Evolutionary conservation across 2,329 filamentous ascomycete species (phyloP).

Genomic region (Pyrenophora seminiperda): DNA sequence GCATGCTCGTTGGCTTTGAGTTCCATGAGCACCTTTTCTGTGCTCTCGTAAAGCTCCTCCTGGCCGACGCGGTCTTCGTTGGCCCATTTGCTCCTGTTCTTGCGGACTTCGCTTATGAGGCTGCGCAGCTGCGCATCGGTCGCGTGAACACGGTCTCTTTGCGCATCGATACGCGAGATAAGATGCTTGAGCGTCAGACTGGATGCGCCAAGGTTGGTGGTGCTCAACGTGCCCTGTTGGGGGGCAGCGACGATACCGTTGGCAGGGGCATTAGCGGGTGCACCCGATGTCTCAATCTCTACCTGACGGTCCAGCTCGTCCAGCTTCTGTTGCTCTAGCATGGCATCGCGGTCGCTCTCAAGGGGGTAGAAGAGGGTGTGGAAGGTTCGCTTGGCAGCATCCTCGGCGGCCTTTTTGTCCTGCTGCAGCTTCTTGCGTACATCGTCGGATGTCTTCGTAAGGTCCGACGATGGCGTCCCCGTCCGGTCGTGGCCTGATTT

Average conservation of each 20-base stretch:
- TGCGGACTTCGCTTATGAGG: conserved; percentile 95
- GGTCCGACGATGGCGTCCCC: conserved; percentile 58
- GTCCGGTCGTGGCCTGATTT: conserved; percentile 64
- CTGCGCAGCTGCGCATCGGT: conserved; percentile 91
- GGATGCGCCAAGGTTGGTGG: conserved; percentile 91
- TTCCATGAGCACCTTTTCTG: conserved; percentile 96
- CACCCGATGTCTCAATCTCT: conserved; percentile 86
- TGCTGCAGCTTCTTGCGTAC: conserved; percentile 92
- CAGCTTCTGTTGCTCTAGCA: conserved; percentile 95
- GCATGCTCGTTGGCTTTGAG: conserved; percentile 98
- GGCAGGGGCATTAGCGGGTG: conserved; percentile 55
- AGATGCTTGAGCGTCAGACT: conserved; percentile 96
- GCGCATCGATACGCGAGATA: conserved; percentile 92
- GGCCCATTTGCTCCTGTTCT: conserved; percentile 98
- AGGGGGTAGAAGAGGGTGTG: conserved; percentile 93
- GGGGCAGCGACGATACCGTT: conserved; percentile 58
- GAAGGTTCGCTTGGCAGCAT: conserved; percentile 86
- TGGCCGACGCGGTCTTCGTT: conserved; percentile 97
- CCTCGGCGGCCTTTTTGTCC: conserved; percentile 86
- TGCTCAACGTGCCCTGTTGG: conserved; percentile 88
- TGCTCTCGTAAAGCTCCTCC: conserved; percentile 94
- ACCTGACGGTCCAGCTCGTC: conserved; percentile 96
- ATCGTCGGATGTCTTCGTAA: conserved; percentile 78
- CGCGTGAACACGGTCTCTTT: conserved; percentile 85
- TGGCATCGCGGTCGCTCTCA: conserved; percentile 92